A percentile compares a stretch with the other conserved stretches of the same genome.
These are phyloP conservation scores for Fusarium sp. DNA, from an alignment of 2,329 filamentous ascomycete species.

Conservation along the genomic window DNA sequence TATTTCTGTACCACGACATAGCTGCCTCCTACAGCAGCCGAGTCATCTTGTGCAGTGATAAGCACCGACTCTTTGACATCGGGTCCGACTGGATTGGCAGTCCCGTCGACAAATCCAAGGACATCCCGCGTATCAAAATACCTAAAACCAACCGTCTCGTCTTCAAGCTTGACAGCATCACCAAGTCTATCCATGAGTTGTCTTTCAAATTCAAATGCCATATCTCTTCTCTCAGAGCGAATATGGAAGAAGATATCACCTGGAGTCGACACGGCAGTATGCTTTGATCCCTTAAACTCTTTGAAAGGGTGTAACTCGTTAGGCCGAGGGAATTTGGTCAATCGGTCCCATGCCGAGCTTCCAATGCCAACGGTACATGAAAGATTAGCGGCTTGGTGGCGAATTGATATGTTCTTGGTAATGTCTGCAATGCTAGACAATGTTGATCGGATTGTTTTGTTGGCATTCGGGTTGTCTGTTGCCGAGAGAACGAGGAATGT, in stretches of 20 bases:
- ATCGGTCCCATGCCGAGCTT: constrained; percentile 58
- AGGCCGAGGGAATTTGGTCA: constrained; percentile 56
- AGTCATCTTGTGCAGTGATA: constrained; percentile 53
- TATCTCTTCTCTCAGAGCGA: constrained; percentile 63
- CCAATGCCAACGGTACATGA: constrained; percentile 65
- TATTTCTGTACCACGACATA: constrained; percentile 70
- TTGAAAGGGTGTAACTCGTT: constrained; percentile 62
- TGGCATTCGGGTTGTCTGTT: constrained; percentile 46
- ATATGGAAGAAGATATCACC: constrained; percentile 69
- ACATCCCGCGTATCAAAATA: constrained; percentile 69
- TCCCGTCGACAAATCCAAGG: constrained; percentile 68
- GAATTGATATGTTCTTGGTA: constrained; percentile 62
- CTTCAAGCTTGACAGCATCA: constrained; percentile 56
- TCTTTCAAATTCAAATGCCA: constrained; percentile 67
- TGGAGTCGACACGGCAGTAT: constrained; percentile 63
- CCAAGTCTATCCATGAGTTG: constrained; percentile 61
- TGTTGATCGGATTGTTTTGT: constrained; percentile 53
- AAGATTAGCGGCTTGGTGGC: constrained; percentile 55
- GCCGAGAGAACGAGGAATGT: constrained; percentile 63
- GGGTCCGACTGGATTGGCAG: constrained; percentile 63
- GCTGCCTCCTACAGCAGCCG: constrained; percentile 56
- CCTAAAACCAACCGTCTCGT: constrained; percentile 65
- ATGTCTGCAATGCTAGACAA: constrained; percentile 56
- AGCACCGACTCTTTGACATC: constrained; percentile 55
- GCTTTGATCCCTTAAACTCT: constrained; percentile 55